These are phyloP conservation scores for Terfezia claveryi DNA, from an alignment of 495 filamentous ascomycete species.

Conservation along the genomic window DNA sequence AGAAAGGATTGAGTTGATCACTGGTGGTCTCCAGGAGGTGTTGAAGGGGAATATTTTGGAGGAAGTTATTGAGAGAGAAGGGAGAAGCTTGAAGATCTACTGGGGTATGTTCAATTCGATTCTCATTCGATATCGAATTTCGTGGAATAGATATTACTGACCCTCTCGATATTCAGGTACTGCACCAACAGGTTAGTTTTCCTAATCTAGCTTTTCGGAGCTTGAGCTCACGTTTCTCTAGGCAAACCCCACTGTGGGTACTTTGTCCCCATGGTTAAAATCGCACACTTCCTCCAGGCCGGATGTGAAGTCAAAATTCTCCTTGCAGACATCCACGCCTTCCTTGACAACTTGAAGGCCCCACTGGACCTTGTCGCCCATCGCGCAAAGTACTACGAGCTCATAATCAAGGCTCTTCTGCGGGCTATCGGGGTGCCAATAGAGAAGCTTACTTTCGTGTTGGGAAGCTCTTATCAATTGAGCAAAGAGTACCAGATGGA, in stretches of 20 bases:
- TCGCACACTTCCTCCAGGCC: constrained; percentile 68
- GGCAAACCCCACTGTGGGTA: constrained; percentile 67
- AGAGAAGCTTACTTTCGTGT: constrained; percentile 60
- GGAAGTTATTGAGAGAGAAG: constrained; percentile 42
- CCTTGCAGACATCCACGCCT: constrained; percentile 61
- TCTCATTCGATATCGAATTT: not conserved
- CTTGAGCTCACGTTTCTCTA: constrained; percentile 20
- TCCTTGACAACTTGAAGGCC: constrained; percentile 66
- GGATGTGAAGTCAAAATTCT: constrained; percentile 65
- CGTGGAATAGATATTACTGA: constrained; percentile 7
- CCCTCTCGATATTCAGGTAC: constrained; percentile 29
- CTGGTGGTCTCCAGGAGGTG: constrained; percentile 58
- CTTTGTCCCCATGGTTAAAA: constrained; percentile 66
- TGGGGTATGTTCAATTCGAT: constrained; percentile 36
- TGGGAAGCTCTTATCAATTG: constrained; percentile 68
- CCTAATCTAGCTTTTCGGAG: not conserved
- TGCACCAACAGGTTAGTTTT: constrained; percentile 28
- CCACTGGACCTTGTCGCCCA: constrained; percentile 69
- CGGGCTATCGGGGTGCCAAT: constrained; percentile 50
- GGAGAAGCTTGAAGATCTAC: constrained; percentile 55
- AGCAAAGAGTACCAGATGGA: constrained; percentile 50
- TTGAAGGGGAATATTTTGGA: constrained; percentile 75
- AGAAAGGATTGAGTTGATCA: constrained; percentile 47
- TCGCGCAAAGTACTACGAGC: constrained; percentile 50
- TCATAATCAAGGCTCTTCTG: constrained; percentile 41